A percentile compares a stretch with the other conserved stretches of the same genome.
Conservation (phyloP, 306 rosid species). For the Cucumis hystrix region DNA sequence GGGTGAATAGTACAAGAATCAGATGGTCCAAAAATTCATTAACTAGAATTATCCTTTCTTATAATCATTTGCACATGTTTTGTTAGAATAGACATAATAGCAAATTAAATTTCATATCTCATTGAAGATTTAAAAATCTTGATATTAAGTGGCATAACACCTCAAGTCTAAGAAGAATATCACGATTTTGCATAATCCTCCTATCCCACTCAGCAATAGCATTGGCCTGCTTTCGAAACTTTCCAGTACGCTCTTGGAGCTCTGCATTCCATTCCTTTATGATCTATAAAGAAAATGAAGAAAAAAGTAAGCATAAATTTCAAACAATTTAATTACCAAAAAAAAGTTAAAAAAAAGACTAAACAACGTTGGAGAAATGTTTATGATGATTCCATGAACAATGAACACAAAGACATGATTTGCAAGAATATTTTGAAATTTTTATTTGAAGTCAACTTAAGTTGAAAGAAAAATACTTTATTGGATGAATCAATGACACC, state of each 20-base stretch:
- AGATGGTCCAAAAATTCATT: not conserved
- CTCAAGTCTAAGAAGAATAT: conserved; percentile 78
- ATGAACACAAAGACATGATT: not conserved
- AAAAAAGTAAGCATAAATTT: not conserved
- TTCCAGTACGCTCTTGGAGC: conserved; percentile 91
- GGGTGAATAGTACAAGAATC: not conserved
- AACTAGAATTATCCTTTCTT: not conserved
- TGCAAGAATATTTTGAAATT: not conserved
- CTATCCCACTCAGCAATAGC: conserved; percentile 72
- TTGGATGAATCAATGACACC: not conserved
- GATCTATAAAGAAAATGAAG: conserved; percentile 30
- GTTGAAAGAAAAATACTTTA: not conserved
- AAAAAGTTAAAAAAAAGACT: not conserved
- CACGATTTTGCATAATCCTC: conserved; percentile 80
- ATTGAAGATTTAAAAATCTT: not conserved
- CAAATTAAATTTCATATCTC: not conserved
- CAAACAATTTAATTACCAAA: not conserved
- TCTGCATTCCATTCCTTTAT: conserved; percentile 93
- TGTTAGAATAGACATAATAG: not conserved
- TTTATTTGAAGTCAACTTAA: not conserved
- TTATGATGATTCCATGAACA: not conserved
- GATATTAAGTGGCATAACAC: conserved; percentile 17
- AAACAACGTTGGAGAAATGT: not conserved
- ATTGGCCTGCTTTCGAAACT: conserved; percentile 91
- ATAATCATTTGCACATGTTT: not conserved